Base-by-base conservation (phyloP, 2,329 filamentous ascomycete genomes). In the Diplocarpon rosae region DNA sequence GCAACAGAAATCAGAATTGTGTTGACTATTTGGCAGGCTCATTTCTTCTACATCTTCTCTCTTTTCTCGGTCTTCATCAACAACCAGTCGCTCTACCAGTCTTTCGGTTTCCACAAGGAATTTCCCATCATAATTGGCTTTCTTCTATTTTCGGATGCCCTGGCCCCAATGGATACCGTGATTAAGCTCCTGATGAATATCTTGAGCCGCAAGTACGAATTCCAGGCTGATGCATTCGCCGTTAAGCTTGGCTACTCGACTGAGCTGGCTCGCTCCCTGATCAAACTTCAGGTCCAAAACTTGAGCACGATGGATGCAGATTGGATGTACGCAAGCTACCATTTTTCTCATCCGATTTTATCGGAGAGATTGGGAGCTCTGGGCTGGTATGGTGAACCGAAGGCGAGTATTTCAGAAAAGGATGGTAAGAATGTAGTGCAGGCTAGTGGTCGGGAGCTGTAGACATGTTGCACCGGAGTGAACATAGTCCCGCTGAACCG, bases 281-380 rank as follows among this genome's bases (percentile, higher is more conserved):
- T 98, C 69, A 95, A 95, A 71, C 83, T 98, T 42, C 93, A 98
- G 68, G 87, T 95, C 60, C 89, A 96, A 71, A 98, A 98, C 63
- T 74, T 98, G 55, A 94, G 87, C 66, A 93, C 86, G 50, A 96
- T 98, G 90, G 92, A 98, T 59, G 92, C 92, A 24, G 93, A 98
- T 67, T 94, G 85, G 84, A 80, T 95, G 76, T 98, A 94, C 66
- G 92, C 92, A 43, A 93, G 83, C 67, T 98, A 96, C 72, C 89
- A 98, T 69, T 95, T 93, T 73, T 95, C 90, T 17, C 92, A 98
- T 67, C 92, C 92, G 1, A 95, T 96, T 55, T 71, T 98, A 54
- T 85, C 89, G 1, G 93, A 98, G 74, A 80, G 92, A 59, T 73
- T 98, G 58, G 86, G 85, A 65, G 92, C 90, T 1, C 75, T 98